Conservation (phyloP, 1,139 yeast genomes). For the Nakaseomyces nivariensis region DNA sequence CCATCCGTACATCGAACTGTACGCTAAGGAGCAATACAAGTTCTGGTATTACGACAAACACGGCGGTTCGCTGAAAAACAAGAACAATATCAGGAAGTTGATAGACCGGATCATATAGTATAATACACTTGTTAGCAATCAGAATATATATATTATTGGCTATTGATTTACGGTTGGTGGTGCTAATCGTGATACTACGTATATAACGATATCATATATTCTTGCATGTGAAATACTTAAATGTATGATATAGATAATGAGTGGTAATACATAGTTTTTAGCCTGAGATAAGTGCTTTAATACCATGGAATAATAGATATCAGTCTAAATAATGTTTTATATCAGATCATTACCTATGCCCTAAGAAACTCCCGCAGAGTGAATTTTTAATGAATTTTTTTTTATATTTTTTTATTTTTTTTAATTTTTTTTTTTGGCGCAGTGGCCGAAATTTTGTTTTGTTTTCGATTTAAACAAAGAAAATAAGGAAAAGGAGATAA, state of each 20-base stretch:
- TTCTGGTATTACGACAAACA: slow-evolving; percentile 38
- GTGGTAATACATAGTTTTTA: too few relatives aligned
- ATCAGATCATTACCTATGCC: too few relatives aligned
- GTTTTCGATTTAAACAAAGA: not conserved
- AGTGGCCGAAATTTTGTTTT: not conserved
- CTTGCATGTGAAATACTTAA: too few relatives aligned
- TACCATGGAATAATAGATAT: too few relatives aligned
- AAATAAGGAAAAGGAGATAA: not conserved
- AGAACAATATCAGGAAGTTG: slow-evolving; percentile 9
- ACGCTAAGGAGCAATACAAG: slow-evolving; percentile 39
- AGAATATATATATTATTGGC: too few relatives aligned
- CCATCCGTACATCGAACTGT: slow-evolving; percentile 38
- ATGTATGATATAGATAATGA: too few relatives aligned
- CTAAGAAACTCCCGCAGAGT: not conserved
- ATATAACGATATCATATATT: not conserved
- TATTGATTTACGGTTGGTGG: too few relatives aligned
- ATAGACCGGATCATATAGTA: not conserved
- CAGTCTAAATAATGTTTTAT: too few relatives aligned
- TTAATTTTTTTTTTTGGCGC: not conserved
- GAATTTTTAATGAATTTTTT: too few relatives aligned
- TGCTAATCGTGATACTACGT: not conserved
- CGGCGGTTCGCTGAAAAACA: slow-evolving; percentile 21
- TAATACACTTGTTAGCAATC: not conserved
- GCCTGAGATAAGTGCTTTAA: too few relatives aligned
- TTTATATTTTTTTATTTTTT: not conserved